Conservation (phyloP, 371 early-diverging fungal genomes). For the Mortierella sp. region DNA sequence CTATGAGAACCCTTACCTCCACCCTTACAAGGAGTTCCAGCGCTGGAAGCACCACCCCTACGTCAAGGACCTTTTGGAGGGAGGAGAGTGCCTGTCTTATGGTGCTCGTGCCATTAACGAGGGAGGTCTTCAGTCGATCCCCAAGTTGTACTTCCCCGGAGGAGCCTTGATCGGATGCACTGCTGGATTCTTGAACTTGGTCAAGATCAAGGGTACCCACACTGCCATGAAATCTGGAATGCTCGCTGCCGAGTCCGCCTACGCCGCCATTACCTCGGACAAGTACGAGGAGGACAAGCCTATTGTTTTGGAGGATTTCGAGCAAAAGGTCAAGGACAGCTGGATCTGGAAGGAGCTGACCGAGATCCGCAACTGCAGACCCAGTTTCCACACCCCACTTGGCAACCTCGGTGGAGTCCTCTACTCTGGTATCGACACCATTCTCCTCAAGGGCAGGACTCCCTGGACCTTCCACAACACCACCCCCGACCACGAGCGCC, state of each 20-base stretch:
- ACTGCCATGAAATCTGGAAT: conserved; percentile 98
- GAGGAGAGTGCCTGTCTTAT: conserved; percentile 93
- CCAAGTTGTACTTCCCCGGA: conserved; percentile 95
- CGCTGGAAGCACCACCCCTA: conserved; percentile 95
- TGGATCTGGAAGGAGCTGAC: conserved; percentile 96
- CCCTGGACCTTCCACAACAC: conserved; percentile 97
- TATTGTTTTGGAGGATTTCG: conserved; percentile 82
- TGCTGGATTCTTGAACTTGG: conserved; percentile 97
- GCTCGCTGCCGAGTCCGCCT: conserved; percentile 90
- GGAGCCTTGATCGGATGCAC: conserved; percentile 97
- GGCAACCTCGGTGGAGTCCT: conserved; percentile 91
- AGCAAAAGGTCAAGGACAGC: conserved; percentile 84
- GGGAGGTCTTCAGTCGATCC: conserved; percentile 93
- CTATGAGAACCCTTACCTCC: conserved; percentile 94
- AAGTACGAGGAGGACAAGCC: conserved; percentile 60
- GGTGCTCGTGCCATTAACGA: conserved; percentile 98
- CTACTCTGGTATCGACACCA: conserved; percentile 92
- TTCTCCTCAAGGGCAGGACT: conserved; percentile 89
- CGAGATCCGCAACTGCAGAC: conserved; percentile 93
- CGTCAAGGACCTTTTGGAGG: conserved; percentile 86
- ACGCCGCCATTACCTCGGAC: conserved; percentile 70
- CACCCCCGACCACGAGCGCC: conserved; percentile 85
- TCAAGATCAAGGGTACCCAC: conserved; percentile 99
- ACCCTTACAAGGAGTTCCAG: conserved; percentile 98
- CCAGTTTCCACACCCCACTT: conserved; percentile 93